Percentiles rank a stretch among this genome's conserved stretches.
These are phyloP conservation scores for Linum trigynum DNA, from an alignment of 345 rosid species.

Conservation along the genomic window DNA sequence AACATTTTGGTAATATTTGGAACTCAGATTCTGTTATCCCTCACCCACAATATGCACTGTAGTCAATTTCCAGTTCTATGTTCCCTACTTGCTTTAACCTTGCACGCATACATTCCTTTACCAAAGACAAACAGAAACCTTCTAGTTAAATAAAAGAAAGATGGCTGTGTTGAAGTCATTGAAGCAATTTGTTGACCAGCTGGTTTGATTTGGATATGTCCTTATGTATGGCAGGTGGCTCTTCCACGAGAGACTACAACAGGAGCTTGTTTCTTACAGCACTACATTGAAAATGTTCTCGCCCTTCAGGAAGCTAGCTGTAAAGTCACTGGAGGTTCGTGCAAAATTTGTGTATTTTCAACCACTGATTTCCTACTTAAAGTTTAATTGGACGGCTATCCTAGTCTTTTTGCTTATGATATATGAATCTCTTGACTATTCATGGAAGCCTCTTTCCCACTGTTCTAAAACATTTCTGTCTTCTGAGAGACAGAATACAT, in stretches of 20 bases:
- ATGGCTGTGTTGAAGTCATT: neutral
- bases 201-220: neutral
- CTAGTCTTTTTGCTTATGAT: neutral
- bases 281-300: constrained; percentile 65
- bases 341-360: neutral
- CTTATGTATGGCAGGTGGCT: constrained; percentile 52
- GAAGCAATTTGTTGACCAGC: neutral
- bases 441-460: neutral
- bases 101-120: too few relatives aligned
- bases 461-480: too few relatives aligned
- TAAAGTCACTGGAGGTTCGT: constrained; percentile 53
- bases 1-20: too few relatives aligned
- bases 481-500: neutral
- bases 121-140: too few relatives aligned
- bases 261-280: constrained; percentile 77
- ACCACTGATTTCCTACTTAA: neutral
- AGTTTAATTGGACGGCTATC: neutral
- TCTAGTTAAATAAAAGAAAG: neutral
- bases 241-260: constrained; percentile 88
- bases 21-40: too few relatives aligned
- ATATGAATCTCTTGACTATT: neutral
- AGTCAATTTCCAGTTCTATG: too few relatives aligned
- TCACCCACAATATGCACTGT: too few relatives aligned
- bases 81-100: too few relatives aligned
- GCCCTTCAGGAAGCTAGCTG: constrained; percentile 86